Base-by-base conservation (phyloP, 1,139 yeast species). In the Hyphopichia buzzinii region DNA sequence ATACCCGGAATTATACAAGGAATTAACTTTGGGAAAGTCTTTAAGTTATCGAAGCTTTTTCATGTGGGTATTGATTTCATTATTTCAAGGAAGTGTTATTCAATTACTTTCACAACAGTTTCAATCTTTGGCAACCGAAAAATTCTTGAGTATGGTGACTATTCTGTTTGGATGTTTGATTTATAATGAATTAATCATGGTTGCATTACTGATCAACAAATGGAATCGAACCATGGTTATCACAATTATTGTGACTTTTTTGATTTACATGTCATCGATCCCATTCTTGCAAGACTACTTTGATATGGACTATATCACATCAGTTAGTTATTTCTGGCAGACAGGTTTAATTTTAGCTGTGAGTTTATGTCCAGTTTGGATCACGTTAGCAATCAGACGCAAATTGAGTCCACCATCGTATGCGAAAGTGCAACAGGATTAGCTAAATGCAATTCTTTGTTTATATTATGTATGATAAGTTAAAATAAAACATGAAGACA, bases 1-100 rank as follows among this genome's bases (percentile, higher is more conserved):
- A 40, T 94, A 92, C 57, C 99, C 99, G 0, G 99, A 94, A 57
- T 72, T 94, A 31, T 94, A 94, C 66, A 84, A 85, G 50, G 99
- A 94, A 57, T 72, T 94, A 48, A 88, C 96, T 0, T 81, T 80
- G 38, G 97, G 97, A 3, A 80, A 79, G 49, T 84, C 96, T 8
- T 71, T 94, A 35, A 86, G 96, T 19, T 89, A 84, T 64, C 75
- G 75, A 45, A 89, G 96, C 0, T 94, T 94, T 56, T 86, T 88
- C 53, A 82, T 86, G 38, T 94, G 98, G 98, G 89, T 86, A 23
- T 67, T 81, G 8, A 81, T 92, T 2, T 88, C 97, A 1, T 62
- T 90, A 16, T 92, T 80, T 54, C 99, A 94, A 62, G 99, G 98
- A 8, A 57, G 74, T 38, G 72, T 79, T 2, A 86, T 92, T 42